A percentile compares a stretch with the other conserved stretches of the same genome.
phyloP scores from a whole-genome alignment of 768 basidiomycete genomes.

The Hemileccinum rubropunctum region DNA sequence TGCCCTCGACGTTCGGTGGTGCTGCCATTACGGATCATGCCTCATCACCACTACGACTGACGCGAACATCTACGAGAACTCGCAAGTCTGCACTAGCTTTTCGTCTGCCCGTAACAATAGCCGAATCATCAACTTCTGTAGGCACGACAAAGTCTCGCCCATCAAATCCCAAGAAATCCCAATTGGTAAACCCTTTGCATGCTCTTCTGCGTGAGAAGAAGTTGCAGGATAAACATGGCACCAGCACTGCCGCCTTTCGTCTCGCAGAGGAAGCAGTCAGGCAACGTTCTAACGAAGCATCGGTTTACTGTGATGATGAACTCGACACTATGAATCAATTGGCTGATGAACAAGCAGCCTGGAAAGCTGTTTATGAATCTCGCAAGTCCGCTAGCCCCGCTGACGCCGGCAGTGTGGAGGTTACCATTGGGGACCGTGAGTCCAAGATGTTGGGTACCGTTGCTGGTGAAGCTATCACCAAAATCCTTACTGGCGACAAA shows the following conservation, averaged over 20 bases:
- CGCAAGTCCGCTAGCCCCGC: conserved; percentile 17
- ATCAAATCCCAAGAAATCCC: conserved; percentile 18
- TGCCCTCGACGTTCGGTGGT: conserved; percentile 11
- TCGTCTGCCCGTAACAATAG: conserved; percentile 12
- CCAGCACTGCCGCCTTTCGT: conserved; percentile 40
- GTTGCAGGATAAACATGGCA: conserved; percentile 28
- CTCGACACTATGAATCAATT: conserved; percentile 21
- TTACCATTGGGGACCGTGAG: conserved; percentile 37
- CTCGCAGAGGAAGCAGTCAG: conserved; percentile 44
- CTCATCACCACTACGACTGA: conserved; percentile 7
- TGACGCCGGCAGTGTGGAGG: conserved; percentile 19
- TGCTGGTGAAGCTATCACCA: conserved; percentile 41
- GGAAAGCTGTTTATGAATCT: conserved; percentile 33
- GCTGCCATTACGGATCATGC: not conserved
- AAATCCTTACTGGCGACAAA: conserved; percentile 44
- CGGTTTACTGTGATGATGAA: conserved; percentile 13
- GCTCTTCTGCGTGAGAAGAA: conserved; percentile 54
- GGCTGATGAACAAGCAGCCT: conserved; percentile 39
- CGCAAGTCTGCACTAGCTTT: conserved; percentile 13
- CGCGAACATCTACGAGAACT: conserved; percentile 19
- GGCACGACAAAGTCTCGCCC: not conserved
- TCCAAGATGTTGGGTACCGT: conserved; percentile 27
- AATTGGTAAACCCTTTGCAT: conserved; percentile 49
- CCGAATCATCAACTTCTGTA: conserved; percentile 4
- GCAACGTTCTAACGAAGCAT: conserved; percentile 29